A percentile compares a stretch with the other conserved stretches of the same genome.
phyloP scores from a whole-genome alignment of 2,329 filamentous ascomycete genomes.

The Ascochyta lentis region DNA sequence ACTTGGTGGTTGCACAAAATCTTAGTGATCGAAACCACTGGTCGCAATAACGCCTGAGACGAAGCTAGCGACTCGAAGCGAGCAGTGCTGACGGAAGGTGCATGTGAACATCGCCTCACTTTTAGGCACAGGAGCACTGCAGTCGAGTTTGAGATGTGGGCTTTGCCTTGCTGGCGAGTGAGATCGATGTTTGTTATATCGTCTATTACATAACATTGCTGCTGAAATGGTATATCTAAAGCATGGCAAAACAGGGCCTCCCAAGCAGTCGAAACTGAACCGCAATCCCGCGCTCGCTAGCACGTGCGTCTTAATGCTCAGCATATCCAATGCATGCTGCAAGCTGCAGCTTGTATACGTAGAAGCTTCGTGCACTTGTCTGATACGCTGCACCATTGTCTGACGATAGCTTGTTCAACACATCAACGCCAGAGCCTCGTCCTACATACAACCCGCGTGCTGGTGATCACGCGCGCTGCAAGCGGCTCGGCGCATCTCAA shows the following conservation, averaged over 20 bases:
- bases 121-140: neutral
- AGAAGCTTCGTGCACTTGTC: constrained; percentile 27
- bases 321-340: constrained; percentile 37
- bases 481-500: constrained; percentile 3
- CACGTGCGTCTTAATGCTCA: constrained; percentile 21
- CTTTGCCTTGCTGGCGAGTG: neutral
- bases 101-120: constrained; percentile 28
- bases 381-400: constrained; percentile 32
- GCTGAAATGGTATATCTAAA: constrained; percentile 24
- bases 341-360: constrained; percentile 31
- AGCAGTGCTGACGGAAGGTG: neutral
- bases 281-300: neutral
- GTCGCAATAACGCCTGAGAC: neutral
- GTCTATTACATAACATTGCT: constrained; percentile 6
- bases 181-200: neutral
- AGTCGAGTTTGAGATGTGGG: neutral
- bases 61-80: neutral
- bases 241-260: constrained; percentile 1
- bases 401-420: neutral
- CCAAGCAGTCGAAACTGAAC: neutral
- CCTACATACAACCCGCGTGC: neutral
- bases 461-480: neutral
- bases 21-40: constrained; percentile 1
- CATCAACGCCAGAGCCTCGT: neutral
- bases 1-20: constrained; percentile 2